These are phyloP conservation scores for Sporisorium graminicola DNA, from an alignment of 1,284 basidiomycete species.

Conservation along the genomic window DNA sequence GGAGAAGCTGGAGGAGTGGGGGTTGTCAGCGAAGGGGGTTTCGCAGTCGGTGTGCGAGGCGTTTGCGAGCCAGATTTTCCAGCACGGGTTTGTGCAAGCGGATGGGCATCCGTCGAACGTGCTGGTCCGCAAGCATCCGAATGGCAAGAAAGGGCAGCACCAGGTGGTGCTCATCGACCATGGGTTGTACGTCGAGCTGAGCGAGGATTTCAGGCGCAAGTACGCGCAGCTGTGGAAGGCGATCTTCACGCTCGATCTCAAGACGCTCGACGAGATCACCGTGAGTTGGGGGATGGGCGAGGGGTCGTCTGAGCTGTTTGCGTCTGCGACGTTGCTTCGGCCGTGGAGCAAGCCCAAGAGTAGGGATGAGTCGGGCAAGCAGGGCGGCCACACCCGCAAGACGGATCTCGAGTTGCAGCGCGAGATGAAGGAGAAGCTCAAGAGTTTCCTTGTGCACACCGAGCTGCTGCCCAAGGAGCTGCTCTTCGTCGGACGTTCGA, in stretches of 20 bases:
- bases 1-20: conserved; percentile 53
- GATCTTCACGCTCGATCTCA: conserved; percentile 60
- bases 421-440: conserved; percentile 59
- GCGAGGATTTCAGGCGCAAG: conserved; percentile 56
- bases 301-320: conserved; percentile 58
- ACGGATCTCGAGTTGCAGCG: conserved; percentile 49
- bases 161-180: conserved; percentile 66
- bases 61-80: conserved; percentile 64
- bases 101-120: conserved; percentile 63
- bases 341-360: conserved; percentile 60
- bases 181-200: conserved; percentile 60
- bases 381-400: conserved; percentile 36
- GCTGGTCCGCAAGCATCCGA: conserved; percentile 58
- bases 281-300: conserved; percentile 62
- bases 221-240: conserved; percentile 64
- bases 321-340: conserved; percentile 58
- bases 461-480: conserved; percentile 64
- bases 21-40: conserved; percentile 53
- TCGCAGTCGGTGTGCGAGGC: conserved; percentile 58
- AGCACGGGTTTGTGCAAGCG: conserved; percentile 63
- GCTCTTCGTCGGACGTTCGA: conserved; percentile 59
- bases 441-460: conserved; percentile 59
- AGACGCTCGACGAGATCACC: conserved; percentile 55
- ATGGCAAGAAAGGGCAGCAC: conserved; percentile 53
- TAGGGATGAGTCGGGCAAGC: conserved; percentile 18